Base-by-base conservation (phyloP, 2,329 filamentous ascomycete genomes). In the Alternaria gansuensis region DNA sequence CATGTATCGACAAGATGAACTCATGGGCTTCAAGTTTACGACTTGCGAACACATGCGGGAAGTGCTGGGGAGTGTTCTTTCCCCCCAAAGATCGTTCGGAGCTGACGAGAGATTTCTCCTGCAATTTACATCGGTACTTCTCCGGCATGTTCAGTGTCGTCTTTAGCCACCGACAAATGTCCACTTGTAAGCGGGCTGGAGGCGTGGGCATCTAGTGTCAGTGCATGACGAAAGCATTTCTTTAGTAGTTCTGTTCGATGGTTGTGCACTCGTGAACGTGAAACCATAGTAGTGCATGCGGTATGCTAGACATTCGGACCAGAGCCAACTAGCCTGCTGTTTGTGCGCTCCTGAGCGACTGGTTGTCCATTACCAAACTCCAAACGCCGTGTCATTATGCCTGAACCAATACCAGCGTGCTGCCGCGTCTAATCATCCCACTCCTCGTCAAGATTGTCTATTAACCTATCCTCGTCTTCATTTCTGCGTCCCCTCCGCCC, bases 401-500 rank as follows among this genome's bases (percentile, higher is more conserved):
- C 44, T 29, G 23, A 28, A 17, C 34, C 9, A 37, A 29, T 37
- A 39, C n/a, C 10, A 13, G 40, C 24, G 21, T 40, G 26, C 21
- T 17, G 28, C 11, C 31, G 8, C 28, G 21, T 53, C 55, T 67
- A 84, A 66, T 97, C 93, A 69, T 97, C 93, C 94, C 94, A 98
- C 75, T 97, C 93, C 77, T 98, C 94, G 72, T 98, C 95, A 59
- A 97, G 83, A 78, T 97, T 92, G 77, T 98, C 94, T 76, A 99
- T 98, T 69, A 98, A 80, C 63, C 93, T 83, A 77, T 98, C 97
- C 79, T 98, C 95, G 54, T 93, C 93, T 59, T 97, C 94, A 6
- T 85, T 78, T 24, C 80, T 75, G 11, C 80, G 74, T 2, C 78
- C 75, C 21, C 81, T 75, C 10, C 77, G 75, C 46, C 80, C 72